These are phyloP conservation scores for Talaromyces marneffei DNA, from an alignment of 2,329 filamentous ascomycete species.

Conservation along the genomic window DNA sequence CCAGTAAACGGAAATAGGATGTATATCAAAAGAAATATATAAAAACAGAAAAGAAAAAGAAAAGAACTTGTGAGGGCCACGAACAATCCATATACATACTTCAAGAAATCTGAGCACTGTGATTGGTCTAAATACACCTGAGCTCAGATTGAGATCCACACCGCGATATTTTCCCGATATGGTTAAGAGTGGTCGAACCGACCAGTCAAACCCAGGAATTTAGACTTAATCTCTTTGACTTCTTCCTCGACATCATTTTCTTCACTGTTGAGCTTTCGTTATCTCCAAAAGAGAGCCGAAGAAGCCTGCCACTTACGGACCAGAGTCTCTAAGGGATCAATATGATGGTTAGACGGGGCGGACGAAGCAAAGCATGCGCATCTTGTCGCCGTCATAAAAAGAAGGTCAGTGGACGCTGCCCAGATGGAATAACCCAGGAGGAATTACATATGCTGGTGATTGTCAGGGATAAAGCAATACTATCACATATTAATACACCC, in stretches of 20 bases:
- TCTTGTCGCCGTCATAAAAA: constrained; percentile 6
- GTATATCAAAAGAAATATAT: no score
- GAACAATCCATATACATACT: neutral
- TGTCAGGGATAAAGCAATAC: neutral
- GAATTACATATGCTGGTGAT: neutral
- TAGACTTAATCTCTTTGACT: neutral
- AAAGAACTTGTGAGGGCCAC: no score
- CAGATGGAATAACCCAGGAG: neutral
- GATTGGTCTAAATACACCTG: neutral
- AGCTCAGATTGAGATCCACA: neutral
- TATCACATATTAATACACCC: neutral
- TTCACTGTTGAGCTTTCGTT: neutral
- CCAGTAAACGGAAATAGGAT: neutral
- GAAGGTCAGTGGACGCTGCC: neutral
- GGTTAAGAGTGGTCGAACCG: neutral
- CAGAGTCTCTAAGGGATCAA: no score
- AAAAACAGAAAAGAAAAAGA: no score
- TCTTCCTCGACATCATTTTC: neutral
- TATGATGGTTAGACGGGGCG: constrained; percentile 5
- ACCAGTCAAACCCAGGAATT: neutral
- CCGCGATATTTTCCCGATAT: neutral
- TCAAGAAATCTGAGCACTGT: neutral
- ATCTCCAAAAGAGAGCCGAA: neutral
- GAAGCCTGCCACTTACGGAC: neutral
- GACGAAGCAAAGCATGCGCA: constrained; percentile 10